These are phyloP conservation scores for Thozetella sp. DNA, from an alignment of 495 filamentous ascomycete genomes.

Conservation along the genomic window DNA sequence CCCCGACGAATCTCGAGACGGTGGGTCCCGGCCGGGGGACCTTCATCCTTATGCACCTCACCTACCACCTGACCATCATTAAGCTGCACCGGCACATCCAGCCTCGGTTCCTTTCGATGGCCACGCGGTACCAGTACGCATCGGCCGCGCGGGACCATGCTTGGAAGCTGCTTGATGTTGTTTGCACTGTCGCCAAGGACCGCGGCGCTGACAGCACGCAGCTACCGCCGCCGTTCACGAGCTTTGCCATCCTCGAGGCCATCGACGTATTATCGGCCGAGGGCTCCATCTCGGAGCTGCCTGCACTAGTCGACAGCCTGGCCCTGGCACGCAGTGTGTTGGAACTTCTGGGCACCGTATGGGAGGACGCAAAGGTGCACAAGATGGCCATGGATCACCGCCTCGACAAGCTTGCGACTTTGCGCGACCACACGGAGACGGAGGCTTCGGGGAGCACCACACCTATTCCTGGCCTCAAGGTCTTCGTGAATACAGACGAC, in stretches of 20 bases:
- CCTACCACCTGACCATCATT: constrained; percentile 63
- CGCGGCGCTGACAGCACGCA: constrained; percentile 5
- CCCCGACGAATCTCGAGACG: constrained; percentile 49
- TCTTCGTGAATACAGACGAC: constrained; percentile 10
- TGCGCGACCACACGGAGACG: constrained; percentile 12
- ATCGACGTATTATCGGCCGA: constrained; percentile 26
- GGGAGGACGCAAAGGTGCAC: constrained; percentile 21
- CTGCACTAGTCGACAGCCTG: constrained; percentile 15
- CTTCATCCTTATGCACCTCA: constrained; percentile 60
- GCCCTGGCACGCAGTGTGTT: constrained; percentile 18
- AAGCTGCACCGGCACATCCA: constrained; percentile 61
- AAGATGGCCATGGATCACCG: constrained; percentile 19
- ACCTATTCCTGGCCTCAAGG: constrained; percentile 7
- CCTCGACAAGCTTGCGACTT: constrained; percentile 15
- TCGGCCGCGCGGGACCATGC: constrained; percentile 19
- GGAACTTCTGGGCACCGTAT: constrained; percentile 15
- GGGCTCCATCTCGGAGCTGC: constrained; percentile 17
- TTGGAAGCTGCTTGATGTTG: constrained; percentile 16
- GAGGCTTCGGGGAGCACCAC: background rate
- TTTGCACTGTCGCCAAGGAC: constrained; percentile 17
- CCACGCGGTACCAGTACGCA: constrained; percentile 7
- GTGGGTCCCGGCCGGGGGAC: constrained; percentile 29
- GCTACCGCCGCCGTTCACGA: constrained; percentile 19
- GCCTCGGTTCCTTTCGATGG: constrained; percentile 8
- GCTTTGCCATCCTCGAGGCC: constrained; percentile 22